Base-by-base conservation (phyloP, 495 filamentous ascomycete species). In the Talaromyces borbonicus region DNA sequence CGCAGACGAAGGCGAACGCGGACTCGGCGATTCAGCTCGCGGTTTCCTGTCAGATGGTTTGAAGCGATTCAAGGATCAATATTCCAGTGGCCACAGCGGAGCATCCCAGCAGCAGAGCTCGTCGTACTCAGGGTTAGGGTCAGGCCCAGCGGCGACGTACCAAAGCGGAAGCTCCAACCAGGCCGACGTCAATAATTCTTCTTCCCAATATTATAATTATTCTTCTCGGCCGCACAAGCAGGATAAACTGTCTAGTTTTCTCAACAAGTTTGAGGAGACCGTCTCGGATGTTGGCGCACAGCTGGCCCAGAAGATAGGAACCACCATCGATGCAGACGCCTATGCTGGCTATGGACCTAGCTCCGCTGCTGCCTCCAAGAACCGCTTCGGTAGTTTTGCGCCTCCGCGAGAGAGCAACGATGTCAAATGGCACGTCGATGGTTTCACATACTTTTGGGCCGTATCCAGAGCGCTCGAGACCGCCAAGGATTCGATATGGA, bases 401-500 rank as follows among this genome's bases (percentile, higher is more conserved):
- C 83, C 86, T 4, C 64, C 75, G 11, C 66, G 79, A 20, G 67
- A 74, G 39, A 71, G 72, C 11, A 85, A 85, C 49, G 72, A 80
- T 43, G 73, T 73, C 27, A 95, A 97, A 65, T 95, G 88, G 87
- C 92, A 85, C 69, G 87, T 96, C 18, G 90, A 97, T 62, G 90
- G 86, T 2, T 90, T 85, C 56, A 80, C 80, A 1, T 97, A 97
- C 56, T 87, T 97, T 68, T 89, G 80, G 74, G 90, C 90, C 12
- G 86, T 97, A 0, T 88, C 83, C 31, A 62, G 76, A 40, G 90
- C 90, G 4, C 63, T 97, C 40, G 88, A 95, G 71, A 79, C 77
- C 55, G 90, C 90, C 0, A 75, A 67, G 37, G 80, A 95, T 51
- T 86, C 75, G 14, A 87, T 97, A 49, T 95, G 86, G 80, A 95